phyloP scores from a whole-genome alignment of 164 flowering plant species.

The Vitis riparia region DNA sequence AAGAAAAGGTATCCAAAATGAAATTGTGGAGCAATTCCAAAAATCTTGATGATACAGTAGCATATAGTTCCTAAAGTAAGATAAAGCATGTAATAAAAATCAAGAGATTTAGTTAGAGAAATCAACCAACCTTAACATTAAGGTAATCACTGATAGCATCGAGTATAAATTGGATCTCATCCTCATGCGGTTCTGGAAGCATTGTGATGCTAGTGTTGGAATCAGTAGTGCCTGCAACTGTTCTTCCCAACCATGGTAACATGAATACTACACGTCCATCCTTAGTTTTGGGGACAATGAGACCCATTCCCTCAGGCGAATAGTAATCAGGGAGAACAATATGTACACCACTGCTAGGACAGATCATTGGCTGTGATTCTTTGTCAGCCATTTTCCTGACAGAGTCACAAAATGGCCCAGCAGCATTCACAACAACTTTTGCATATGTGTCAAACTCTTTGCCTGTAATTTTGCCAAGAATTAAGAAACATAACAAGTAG shows the following conservation, averaged over 20 bases:
- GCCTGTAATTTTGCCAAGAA: conserved; percentile 41
- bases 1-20: background rate
- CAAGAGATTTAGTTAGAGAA: too few species aligned
- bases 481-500: conserved; percentile 22
- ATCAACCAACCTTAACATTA: conserved; percentile 68
- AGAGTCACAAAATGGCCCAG: conserved; percentile 96
- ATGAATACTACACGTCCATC: conserved; percentile 98
- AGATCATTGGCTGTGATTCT: conserved; percentile 72
- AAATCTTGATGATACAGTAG: too few species aligned
- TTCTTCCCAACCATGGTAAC: conserved; percentile 99
- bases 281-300: conserved; percentile 98
- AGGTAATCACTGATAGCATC: conserved; percentile 96
- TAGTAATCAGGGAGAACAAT: conserved; percentile 96
- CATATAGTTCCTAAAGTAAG: too few species aligned
- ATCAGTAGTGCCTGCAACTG: conserved; percentile 95
- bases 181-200: conserved; percentile 98
- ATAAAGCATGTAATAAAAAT: too few species aligned
- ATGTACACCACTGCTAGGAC: conserved; percentile 98
- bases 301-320: conserved; percentile 99
- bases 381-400: conserved; percentile 82
- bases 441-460: conserved; percentile 89
- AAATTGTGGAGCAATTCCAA: background rate
- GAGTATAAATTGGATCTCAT: conserved; percentile 91
- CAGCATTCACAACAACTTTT: conserved; percentile 93
- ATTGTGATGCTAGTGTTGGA: conserved; percentile 78